phyloP scores from a whole-genome alignment of 2,329 filamentous ascomycete species.

The Sarocladiaceae sp. region DNA sequence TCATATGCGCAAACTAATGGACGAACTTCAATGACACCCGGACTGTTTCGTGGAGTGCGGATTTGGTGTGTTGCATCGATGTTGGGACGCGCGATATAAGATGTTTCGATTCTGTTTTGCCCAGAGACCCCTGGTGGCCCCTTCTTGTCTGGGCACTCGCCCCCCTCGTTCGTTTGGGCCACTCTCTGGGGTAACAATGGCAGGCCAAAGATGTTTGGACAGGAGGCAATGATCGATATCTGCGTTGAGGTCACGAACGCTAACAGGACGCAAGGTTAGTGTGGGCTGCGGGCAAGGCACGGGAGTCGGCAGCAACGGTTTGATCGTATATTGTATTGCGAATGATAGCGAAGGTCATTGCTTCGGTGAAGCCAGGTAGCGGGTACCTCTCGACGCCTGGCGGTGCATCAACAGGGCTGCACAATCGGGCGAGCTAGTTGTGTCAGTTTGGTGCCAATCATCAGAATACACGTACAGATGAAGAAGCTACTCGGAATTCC shows the following conservation, averaged over 20 bases:
- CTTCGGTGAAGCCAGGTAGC: background rate
- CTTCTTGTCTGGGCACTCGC: background rate
- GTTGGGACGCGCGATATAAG: background rate
- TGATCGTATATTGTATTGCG: background rate
- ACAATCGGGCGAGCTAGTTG: too few relatives aligned
- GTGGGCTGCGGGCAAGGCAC: background rate
- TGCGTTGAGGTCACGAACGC: too few relatives aligned
- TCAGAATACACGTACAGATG: slow-evolving; percentile 2
- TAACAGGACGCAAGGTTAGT: background rate
- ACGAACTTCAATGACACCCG: slow-evolving; percentile 2
- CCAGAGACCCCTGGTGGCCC: background rate
- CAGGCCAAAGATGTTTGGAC: too few relatives aligned
- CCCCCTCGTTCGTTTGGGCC: background rate
- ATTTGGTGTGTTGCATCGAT: background rate
- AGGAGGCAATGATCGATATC: too few relatives aligned
- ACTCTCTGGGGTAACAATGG: background rate
- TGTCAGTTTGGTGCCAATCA: too few relatives aligned
- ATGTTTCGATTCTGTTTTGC: slow-evolving; percentile 4
- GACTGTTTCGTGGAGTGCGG: background rate
- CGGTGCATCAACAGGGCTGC: too few relatives aligned
- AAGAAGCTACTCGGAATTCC: too few relatives aligned
- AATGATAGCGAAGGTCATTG: background rate
- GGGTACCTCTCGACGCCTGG: too few relatives aligned
- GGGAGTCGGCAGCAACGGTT: background rate
- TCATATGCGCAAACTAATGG: too few relatives aligned